A percentile compares a stretch with the other conserved stretches of the same genome.
These are phyloP conservation scores for Leishmania guyanensis DNA, from an alignment of 208 protist genomes.

Conservation along the genomic window DNA sequence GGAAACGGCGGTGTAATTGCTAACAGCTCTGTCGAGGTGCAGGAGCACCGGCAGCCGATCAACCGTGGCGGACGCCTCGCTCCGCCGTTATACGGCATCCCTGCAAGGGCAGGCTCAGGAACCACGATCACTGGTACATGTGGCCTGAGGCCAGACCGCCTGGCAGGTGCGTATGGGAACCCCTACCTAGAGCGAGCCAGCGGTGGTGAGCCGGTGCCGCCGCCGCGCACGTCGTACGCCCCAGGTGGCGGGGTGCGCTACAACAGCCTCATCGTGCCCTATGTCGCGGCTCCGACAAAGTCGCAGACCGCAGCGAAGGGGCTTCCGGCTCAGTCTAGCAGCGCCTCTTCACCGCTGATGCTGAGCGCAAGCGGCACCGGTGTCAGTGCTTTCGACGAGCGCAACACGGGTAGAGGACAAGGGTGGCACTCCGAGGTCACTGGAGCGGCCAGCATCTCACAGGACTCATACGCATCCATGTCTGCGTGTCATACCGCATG, in stretches of 20 bases:
- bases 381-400: neutral
- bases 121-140: neutral
- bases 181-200: slow-evolving; percentile 14
- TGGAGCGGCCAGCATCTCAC: neutral
- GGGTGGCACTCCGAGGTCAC: neutral
- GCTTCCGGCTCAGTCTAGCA: neutral
- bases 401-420: neutral
- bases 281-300: neutral
- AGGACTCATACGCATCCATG: neutral
- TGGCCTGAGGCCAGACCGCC: neutral
- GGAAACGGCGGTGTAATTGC: neutral
- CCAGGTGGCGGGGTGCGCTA: slow-evolving; percentile 27
- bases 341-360: neutral
- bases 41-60: neutral
- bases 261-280: slow-evolving; percentile 15
- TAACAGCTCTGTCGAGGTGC: neutral
- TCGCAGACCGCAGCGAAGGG: neutral
- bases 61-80: neutral
- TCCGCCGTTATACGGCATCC: neutral
- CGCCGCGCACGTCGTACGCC: slow-evolving; percentile 30
- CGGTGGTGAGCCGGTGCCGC: slow-evolving; percentile 17
- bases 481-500: neutral
- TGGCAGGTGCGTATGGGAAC: slow-evolving; percentile 7
- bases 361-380: neutral
- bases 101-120: neutral